Percentiles rank a stretch among this genome's conserved stretches.
phyloP scores from a whole-genome alignment of 1,284 basidiomycete species.

The Naganishia cerealis region DNA sequence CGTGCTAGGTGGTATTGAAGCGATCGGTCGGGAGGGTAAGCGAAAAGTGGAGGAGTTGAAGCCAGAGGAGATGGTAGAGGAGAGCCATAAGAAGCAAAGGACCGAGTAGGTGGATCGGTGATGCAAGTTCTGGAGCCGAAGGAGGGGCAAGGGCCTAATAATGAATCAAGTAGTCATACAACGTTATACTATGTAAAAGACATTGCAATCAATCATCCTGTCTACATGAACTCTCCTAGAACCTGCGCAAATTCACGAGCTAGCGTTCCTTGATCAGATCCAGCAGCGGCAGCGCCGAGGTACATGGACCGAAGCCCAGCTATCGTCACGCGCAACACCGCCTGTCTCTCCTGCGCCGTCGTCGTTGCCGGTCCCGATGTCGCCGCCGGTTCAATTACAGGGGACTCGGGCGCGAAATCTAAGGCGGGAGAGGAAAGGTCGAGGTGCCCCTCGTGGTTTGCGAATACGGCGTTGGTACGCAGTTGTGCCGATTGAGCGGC shows the following conservation, averaged over 20 bases:
- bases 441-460: slow-evolving; percentile 21
- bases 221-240: slow-evolving; percentile 10
- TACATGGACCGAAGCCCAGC: slow-evolving; percentile 18
- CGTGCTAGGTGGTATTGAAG: slow-evolving; percentile 30
- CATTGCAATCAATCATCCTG: not conserved
- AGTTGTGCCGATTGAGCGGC: not conserved
- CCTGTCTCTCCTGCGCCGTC: slow-evolving; percentile 1
- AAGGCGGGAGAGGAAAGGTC: slow-evolving; percentile 21
- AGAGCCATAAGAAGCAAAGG: slow-evolving; percentile 29
- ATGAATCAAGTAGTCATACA: not conserved
- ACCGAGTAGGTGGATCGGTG: not conserved
- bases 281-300: not conserved
- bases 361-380: not conserved
- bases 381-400: not conserved
- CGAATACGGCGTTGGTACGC: slow-evolving; percentile 18
- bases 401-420: slow-evolving; percentile 20
- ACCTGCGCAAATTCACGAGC: slow-evolving; percentile 15
- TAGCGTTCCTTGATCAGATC: not conserved
- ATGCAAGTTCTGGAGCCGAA: not conserved
- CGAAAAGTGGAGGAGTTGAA: slow-evolving; percentile 32
- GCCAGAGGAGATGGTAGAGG: slow-evolving; percentile 22
- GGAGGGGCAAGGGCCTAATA: not conserved
- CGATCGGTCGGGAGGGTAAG: slow-evolving; percentile 32
- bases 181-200: not conserved
- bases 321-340: slow-evolving; percentile 9